Base-by-base conservation (phyloP, 352 stramenopile genomes). In the Lagenidium sp. region DNA sequence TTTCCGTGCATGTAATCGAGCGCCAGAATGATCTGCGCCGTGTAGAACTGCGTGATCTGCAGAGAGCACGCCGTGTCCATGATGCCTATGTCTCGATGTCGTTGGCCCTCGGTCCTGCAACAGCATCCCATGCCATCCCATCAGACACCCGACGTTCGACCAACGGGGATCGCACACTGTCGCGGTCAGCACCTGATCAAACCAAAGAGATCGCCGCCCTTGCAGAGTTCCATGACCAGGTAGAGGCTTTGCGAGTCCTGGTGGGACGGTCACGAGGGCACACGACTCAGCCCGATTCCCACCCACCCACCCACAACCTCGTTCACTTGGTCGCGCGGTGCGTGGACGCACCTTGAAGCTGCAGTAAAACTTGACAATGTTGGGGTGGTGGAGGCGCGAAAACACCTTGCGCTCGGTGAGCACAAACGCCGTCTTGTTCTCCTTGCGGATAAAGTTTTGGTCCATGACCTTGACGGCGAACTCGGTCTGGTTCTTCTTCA, bases 1-100 rank as follows among this genome's bases (percentile, higher is more conserved):
- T 88, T 80, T 8, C 72, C 78, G 67, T 97, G 95, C 52, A 98
- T 84, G 65, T 98, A 98, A 47, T 95, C 76, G 13, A 99, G 64
- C 12, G 94, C 94, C 13, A 81, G 73, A 26, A 95, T 63, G 38
- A 98, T 80, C 69, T 99, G 92, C 28, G 90, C 76, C 23, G 94
- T 78, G 53, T 98, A 93, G 44, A 96, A 96, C 36, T 85, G 74
- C 34, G 90, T 96, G 35, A 96, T 60, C 35, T 72, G 45, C 6
- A 85, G 46, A 20, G 67, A 81, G 43, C 78, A 93, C 28, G 69
- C 82, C 16, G 65, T 65, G 44, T 94, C 62, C 22, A 36, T 35
- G 11, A 90, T 46, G n/a, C 63, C 69, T 19, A 65, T 32, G 12
- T 78, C 70, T 36, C 70, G 50, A 26, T 94, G 68, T 31, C 77